A percentile compares a stretch with the other conserved stretches of the same genome.
Conservation (phyloP, 805 yeast genomes). For the Pichia cabralensis region DNA sequence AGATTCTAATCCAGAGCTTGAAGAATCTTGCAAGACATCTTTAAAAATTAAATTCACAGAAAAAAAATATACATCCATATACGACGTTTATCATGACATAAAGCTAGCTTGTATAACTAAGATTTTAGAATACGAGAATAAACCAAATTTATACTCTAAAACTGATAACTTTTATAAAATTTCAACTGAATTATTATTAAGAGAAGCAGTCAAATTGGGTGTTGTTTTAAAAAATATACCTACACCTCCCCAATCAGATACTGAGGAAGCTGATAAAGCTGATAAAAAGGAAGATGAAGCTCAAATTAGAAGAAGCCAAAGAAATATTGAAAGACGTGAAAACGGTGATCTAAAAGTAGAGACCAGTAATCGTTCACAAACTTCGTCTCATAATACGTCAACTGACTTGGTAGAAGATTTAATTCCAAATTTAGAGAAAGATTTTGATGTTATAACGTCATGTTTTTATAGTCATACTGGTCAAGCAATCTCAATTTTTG, state of each 20-base stretch:
- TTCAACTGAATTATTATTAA: conserved; percentile 49
- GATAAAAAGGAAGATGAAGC: conserved; percentile 11
- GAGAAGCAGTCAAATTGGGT: conserved; percentile 46
- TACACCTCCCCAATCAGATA: not conserved
- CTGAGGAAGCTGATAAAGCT: not conserved
- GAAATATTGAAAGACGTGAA: too few species aligned
- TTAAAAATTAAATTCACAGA: conserved; percentile 32
- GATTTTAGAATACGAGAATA: conserved; percentile 38
- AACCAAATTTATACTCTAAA: conserved; percentile 37
- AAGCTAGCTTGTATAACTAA: conserved; percentile 43
- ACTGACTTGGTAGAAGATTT: conserved; percentile 12
- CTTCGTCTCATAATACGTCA: too few species aligned
- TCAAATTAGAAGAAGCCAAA: too few species aligned
- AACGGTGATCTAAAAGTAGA: too few species aligned
- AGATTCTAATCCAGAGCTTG: conserved; percentile 14
- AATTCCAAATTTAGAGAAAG: conserved; percentile 30
- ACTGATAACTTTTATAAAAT: conserved; percentile 57
- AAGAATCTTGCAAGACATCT: conserved; percentile 23
- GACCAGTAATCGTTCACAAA: too few species aligned
- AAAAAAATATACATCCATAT: conserved; percentile 37
- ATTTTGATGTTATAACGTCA: conserved; percentile 50
- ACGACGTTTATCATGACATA: conserved; percentile 57
- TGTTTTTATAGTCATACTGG: conserved; percentile 41
- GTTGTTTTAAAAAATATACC: conserved; percentile 17
- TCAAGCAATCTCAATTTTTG: conserved; percentile 55